Evolutionary conservation across 2,329 filamentous ascomycete genomes (phyloP).

Genomic region (Camillea tinctor): DNA sequence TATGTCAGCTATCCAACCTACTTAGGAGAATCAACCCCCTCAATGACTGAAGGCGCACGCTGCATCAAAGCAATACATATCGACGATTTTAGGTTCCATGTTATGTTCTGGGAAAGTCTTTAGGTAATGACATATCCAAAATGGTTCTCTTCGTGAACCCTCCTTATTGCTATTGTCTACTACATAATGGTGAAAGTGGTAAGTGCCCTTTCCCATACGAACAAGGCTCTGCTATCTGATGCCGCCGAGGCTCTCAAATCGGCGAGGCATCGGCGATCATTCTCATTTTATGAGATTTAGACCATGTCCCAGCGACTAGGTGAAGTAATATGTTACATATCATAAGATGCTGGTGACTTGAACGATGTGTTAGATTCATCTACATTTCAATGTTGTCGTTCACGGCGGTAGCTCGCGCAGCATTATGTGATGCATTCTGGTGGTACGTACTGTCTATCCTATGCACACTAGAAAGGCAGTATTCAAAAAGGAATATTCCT

Average conservation of each 20-base stretch:
- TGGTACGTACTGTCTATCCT: no score
- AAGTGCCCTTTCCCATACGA: background rate
- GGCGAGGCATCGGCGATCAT: background rate
- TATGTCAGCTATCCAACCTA: background rate
- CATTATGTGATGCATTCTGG: no score
- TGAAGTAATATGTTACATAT: background rate
- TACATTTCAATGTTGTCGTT: no score
- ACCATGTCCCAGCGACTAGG: background rate
- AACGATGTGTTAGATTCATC: no score
- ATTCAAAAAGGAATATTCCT: no score
- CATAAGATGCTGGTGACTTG: no score
- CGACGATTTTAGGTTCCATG: background rate
- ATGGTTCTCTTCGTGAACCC: no score
- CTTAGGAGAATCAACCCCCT: background rate
- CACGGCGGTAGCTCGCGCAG: no score
- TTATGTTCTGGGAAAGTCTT: background rate
- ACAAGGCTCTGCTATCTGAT: background rate
- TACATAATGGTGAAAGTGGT: background rate
- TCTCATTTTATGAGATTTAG: background rate
- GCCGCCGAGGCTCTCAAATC: background rate
- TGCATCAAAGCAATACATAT: background rate
- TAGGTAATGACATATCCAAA: no score
- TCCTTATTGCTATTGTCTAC: no score
- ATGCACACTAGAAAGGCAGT: no score
- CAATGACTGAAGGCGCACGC: background rate